Evolutionary conservation across 2,329 filamentous ascomycete species (phyloP), one percentile per base, ranked within the genome.

Genomic region (Colletotrichum chrysophilum): DNA sequence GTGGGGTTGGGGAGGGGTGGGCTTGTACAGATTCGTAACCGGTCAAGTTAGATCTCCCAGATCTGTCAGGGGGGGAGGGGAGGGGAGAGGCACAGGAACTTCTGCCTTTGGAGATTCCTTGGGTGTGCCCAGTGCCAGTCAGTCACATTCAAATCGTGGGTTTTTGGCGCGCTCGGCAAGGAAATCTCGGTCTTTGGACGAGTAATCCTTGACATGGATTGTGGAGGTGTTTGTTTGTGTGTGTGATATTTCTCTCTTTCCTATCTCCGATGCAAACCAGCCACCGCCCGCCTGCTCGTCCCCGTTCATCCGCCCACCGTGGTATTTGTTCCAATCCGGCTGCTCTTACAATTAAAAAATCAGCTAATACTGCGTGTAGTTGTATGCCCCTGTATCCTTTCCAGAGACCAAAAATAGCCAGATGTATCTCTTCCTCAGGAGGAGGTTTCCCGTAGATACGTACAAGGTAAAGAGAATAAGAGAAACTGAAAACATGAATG

Each of bases 271-370:
- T 43, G 36, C 36, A 48, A 26, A 24, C 12, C 14, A 61, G 30
- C 26, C 30, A 1, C 28, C 10, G 43, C 24, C 36, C 62, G 21
- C 28, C 30, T 62, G 16, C 36, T 13, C 16, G 18, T 16, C 65
- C 26, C 28, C 4, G 9, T 43, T 43, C 18, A 43, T 43, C 38
- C 38, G 18, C 38, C 43, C 65, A 21, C 43, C n/a, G 55, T 69
- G 55, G 66, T 69, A 69, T 69, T 14, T 34, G 30, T 34, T 28
- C 21, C 38, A 12, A 18, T 65, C 68, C 68, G 38, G 70, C 73
- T 73, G 73, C 30, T 75, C n/a, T 36, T 73, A 75, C 73, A 73
- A 71, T 71, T 74, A 65, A 60, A 64, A 61, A 38, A 43, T 56
- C 64, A 60, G 69, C 73, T 68, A 30, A 73, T 56, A 73, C 62